phyloP scores from a whole-genome alignment of 2,329 filamentous ascomycete species.

The Fusarium praegraminearum region DNA sequence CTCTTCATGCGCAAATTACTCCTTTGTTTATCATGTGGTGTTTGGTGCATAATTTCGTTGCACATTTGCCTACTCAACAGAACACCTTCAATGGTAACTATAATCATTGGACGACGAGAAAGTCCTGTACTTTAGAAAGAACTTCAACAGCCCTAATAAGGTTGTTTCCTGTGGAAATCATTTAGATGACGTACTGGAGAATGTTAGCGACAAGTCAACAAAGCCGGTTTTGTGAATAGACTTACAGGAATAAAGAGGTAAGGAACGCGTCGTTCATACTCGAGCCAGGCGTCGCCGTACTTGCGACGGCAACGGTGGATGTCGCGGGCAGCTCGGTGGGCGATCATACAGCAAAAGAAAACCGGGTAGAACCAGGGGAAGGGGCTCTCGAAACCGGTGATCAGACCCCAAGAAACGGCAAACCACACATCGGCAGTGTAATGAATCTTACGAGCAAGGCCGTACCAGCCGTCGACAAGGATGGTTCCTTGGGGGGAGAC shows the following conservation, averaged over 20 bases:
- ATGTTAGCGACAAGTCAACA: constrained; percentile 26
- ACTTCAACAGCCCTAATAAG: not conserved
- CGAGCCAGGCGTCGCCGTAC: constrained; percentile 84
- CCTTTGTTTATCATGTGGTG: constrained; percentile 8
- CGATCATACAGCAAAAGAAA: constrained; percentile 86
- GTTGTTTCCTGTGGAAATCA: not conserved
- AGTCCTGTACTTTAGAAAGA: not conserved
- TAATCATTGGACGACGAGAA: constrained; percentile 10
- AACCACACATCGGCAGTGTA: constrained; percentile 65
- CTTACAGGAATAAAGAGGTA: constrained; percentile 83
- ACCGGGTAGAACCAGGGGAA: constrained; percentile 93
- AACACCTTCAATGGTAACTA: constrained; percentile 1
- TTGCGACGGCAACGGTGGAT: constrained; percentile 81
- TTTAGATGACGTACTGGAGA: constrained; percentile 58
- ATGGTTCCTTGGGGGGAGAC: constrained; percentile 78
- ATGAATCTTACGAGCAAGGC: constrained; percentile 73
- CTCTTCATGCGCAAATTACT: constrained; percentile 18
- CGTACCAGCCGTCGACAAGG: constrained; percentile 88
- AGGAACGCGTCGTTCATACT: constrained; percentile 83
- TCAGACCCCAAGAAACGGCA: constrained; percentile 63
- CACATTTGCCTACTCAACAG: not conserved
- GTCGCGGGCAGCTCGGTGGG: constrained; percentile 81
- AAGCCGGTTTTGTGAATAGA: not conserved
- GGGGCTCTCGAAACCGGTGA: constrained; percentile 71
- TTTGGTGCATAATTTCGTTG: not conserved